Conservation (phyloP, 225 moss, liverwort and hornwort species). For the Antitrichia curtipendula region DNA sequence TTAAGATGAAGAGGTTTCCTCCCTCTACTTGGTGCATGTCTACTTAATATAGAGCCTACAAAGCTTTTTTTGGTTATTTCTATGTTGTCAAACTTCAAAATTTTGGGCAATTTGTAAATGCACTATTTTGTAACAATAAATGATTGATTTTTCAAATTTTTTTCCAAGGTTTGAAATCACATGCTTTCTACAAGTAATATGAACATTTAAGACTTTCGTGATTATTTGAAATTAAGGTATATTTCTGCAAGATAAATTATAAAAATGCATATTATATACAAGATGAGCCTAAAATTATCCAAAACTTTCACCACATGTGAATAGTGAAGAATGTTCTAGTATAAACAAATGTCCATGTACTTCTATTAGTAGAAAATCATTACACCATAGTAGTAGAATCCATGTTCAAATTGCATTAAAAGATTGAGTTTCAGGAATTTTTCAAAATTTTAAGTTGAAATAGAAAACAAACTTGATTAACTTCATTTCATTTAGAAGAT, state of each 20-base stretch:
- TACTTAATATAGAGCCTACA: background rate
- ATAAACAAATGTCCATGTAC: no score
- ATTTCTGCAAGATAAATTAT: rapidly evolving
- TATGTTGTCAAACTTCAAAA: background rate
- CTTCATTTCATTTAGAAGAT: background rate
- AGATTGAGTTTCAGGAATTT: background rate
- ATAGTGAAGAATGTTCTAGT: no score
- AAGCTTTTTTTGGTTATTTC: background rate
- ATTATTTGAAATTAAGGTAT: rapidly evolving
- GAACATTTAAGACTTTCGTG: background rate
- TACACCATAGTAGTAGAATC: no score
- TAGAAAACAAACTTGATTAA: no score
- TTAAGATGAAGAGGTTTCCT: background rate
- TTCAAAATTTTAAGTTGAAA: background rate
- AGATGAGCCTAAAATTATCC: background rate
- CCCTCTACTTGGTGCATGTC: background rate
- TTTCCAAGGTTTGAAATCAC: background rate
- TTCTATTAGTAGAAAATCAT: no score
- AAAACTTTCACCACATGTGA: background rate
- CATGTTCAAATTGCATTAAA: no score
- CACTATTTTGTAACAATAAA: background rate
- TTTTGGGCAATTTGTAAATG: background rate
- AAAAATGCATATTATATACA: background rate
- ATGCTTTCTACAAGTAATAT: background rate
- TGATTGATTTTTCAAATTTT: background rate